Evolutionary conservation across 306 rosid genomes (phyloP).

Genomic region (Coriaria nepalensis): DNA sequence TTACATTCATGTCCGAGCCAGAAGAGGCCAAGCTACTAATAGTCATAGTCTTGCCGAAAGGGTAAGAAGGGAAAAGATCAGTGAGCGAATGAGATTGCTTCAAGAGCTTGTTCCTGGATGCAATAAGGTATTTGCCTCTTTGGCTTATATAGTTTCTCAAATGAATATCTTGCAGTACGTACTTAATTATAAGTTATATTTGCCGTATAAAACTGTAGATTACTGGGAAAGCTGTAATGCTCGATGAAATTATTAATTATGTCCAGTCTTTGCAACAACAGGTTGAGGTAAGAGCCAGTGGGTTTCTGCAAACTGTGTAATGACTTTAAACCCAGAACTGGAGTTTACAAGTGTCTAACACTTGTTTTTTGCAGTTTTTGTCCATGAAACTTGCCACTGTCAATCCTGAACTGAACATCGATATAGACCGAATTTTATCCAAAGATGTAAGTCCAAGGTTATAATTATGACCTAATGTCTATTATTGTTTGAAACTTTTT

Average conservation of each 20-base stretch:
- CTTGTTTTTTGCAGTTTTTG: slow-evolving; percentile 52
- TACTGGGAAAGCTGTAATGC: slow-evolving; percentile 99
- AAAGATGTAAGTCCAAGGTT: slow-evolving; percentile 58
- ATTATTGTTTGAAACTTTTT: background rate
- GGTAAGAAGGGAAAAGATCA: slow-evolving; percentile 98
- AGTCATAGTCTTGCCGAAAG: slow-evolving; percentile 97
- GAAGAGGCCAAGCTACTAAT: slow-evolving; percentile 91
- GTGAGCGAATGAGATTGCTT: slow-evolving; percentile 95
- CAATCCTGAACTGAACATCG: slow-evolving; percentile 79
- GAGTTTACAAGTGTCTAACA: background rate
- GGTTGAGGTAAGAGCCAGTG: slow-evolving; percentile 69
- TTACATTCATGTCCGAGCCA: slow-evolving; percentile 87
- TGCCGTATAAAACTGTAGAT: slow-evolving; percentile 28
- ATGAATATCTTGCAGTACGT: background rate
- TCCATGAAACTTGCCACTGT: slow-evolving; percentile 99
- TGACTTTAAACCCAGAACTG: too few species aligned
- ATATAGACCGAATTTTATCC: slow-evolving; percentile 67
- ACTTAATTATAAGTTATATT: background rate
- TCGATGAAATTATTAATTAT: slow-evolving; percentile 94
- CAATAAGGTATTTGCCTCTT: slow-evolving; percentile 53
- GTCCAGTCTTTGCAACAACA: slow-evolving; percentile 98
- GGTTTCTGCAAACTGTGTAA: too few species aligned
- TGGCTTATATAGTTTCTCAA: background rate
- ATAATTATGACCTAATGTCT: background rate
- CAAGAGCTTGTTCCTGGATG: slow-evolving; percentile 99